Percentiles rank a stretch among this genome's conserved stretches.
Evolutionary conservation across 2,329 filamentous ascomycete genomes (phyloP).

Genomic region (Incumbomyces delicatus): DNA sequence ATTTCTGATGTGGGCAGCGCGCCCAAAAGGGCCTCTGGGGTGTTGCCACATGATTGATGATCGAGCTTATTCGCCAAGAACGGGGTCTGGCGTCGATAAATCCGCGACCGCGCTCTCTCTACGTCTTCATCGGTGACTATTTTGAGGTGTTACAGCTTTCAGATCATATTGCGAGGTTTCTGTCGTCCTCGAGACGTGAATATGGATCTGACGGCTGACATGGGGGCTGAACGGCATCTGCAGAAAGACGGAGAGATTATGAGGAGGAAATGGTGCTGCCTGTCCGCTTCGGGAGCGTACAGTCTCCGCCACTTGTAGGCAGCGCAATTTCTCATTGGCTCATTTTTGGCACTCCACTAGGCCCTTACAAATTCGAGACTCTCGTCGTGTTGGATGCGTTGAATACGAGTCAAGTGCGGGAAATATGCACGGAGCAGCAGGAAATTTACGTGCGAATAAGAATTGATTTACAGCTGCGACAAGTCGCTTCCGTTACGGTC

Average conservation of each 20-base stretch:
- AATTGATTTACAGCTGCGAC: neutral
- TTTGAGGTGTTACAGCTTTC: neutral
- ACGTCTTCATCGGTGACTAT: neutral
- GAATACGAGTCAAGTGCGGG: too few relatives aligned
- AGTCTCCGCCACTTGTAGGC: slow-evolving; percentile 6
- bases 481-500: neutral
- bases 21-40: neutral
- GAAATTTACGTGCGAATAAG: too few relatives aligned
- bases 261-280: slow-evolving; percentile 5
- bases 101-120: neutral
- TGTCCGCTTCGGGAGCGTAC: neutral
- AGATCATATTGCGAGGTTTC: neutral
- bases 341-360: neutral
- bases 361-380: neutral
- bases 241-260: neutral
- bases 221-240: neutral
- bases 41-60: slow-evolving; percentile 5
- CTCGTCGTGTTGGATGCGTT: too few relatives aligned
- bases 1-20: neutral
- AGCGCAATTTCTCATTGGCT: slow-evolving; percentile 1
- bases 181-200: neutral
- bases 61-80: neutral
- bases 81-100: neutral
- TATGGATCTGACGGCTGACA: neutral
- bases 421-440: too few relatives aligned